Percentiles rank a stretch among this genome's conserved stretches.
These are phyloP conservation scores for Kalanchoe fedtschenkoi DNA, from an alignment of 164 flowering plant genomes.

Conservation along the genomic window DNA sequence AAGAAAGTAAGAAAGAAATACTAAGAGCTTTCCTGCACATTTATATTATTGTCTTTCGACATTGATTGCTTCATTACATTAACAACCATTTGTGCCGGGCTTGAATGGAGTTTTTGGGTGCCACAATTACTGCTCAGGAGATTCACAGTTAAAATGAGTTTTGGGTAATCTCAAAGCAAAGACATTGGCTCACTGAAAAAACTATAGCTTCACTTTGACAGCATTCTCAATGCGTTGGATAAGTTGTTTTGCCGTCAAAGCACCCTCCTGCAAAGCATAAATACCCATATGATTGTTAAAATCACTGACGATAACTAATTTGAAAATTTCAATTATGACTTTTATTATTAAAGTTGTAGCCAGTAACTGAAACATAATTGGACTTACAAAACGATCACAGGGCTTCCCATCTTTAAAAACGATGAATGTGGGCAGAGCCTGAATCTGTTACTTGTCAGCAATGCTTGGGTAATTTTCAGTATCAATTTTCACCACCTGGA, in stretches of 20 bases:
- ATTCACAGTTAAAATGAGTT: no score
- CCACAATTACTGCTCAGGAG: no score
- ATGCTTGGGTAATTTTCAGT: constrained; percentile 83
- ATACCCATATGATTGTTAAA: not conserved
- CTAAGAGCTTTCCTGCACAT: not conserved
- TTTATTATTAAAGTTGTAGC: not conserved
- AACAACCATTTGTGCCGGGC: not conserved
- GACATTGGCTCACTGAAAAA: not conserved
- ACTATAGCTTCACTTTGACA: constrained; percentile 41
- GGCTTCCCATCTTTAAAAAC: constrained; percentile 78
- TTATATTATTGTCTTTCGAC: not conserved
- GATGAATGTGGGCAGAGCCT: constrained; percentile 87
- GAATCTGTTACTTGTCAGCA: constrained; percentile 58
- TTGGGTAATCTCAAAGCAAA: not conserved
- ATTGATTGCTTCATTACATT: not conserved
- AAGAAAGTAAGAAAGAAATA: no score
- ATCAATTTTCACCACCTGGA: constrained; percentile 83
- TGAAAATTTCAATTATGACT: not conserved
- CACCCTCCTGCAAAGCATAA: constrained; percentile 60
- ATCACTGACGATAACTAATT: not conserved
- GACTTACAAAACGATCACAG: constrained; percentile 80
- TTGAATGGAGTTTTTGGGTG: not conserved
- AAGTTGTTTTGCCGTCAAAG: constrained; percentile 57
- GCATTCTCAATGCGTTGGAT: constrained; percentile 44
- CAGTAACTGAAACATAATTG: not conserved